Evolutionary conservation across 352 stramenopile species (phyloP).

Genomic region (Globisporangium carolinianum): DNA sequence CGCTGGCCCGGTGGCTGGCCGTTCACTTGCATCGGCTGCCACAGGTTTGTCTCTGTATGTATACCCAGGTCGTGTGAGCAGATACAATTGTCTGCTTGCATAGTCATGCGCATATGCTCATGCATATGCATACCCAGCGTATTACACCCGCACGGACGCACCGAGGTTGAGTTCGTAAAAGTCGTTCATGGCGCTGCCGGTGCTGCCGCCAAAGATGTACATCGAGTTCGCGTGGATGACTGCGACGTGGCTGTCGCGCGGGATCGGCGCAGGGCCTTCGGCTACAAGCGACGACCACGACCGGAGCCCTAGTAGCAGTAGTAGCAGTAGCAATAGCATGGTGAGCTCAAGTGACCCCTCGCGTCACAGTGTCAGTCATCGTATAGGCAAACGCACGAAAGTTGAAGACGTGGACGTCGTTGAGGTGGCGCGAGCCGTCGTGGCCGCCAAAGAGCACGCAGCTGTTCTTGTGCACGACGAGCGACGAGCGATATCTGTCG

Average conservation of each 20-base stretch:
- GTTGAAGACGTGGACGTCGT: conserved; percentile 96
- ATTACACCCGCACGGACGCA: conserved; percentile 10
- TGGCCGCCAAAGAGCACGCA: conserved; percentile 96
- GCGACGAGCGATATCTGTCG: conserved; percentile 80
- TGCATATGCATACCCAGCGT: not conserved
- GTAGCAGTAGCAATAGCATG: too few relatives aligned
- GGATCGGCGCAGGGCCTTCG: conserved; percentile 88
- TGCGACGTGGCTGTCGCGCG: conserved; percentile 95
- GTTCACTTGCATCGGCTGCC: conserved; percentile 74
- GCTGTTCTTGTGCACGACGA: conserved; percentile 90
- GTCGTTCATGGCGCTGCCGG: conserved; percentile 96
- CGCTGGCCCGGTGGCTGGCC: conserved; percentile 84
- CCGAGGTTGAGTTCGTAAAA: conserved; percentile 92
- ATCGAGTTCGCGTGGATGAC: conserved; percentile 92
- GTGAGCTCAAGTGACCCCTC: too few relatives aligned
- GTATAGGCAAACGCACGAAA: conserved; percentile 54
- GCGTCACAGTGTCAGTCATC: not conserved
- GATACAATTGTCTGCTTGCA: not conserved
- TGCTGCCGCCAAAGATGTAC: conserved; percentile 95
- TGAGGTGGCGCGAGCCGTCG: conserved; percentile 95
- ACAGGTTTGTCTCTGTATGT: conserved; percentile 45
- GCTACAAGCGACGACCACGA: conserved; percentile 89
- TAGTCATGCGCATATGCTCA: not conserved
- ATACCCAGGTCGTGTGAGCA: not conserved
- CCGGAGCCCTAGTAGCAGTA: conserved; percentile 30